A percentile compares a stretch with the other conserved stretches of the same genome.
Conservation (phyloP, 73 alveolate genomes). For the Paramecium biaurelia region DNA sequence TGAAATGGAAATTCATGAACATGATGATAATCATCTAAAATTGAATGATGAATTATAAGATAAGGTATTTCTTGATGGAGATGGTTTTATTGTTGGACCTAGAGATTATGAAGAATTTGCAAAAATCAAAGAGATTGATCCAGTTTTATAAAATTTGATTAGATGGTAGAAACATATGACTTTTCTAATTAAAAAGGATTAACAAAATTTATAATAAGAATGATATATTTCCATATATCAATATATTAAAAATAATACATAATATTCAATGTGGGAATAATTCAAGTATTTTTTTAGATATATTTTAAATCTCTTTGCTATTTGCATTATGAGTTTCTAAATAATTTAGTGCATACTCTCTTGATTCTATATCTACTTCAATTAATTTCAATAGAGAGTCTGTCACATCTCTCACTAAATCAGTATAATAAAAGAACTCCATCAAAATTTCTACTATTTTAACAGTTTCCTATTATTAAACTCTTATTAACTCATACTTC, state of each 20-base stretch:
- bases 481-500: slow-evolving; percentile 36
- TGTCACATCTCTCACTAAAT: slow-evolving; percentile 19
- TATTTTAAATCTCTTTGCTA: neutral
- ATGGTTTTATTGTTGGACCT: slow-evolving; percentile 51
- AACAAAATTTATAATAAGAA: neutral
- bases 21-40: slow-evolving; percentile 63
- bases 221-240: neutral
- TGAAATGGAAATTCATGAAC: slow-evolving; percentile 67
- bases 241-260: neutral
- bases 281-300: neutral
- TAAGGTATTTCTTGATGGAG: slow-evolving; percentile 58
- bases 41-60: slow-evolving; percentile 66
- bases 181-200: neutral
- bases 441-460: slow-evolving; percentile 24
- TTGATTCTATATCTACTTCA: neutral
- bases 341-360: neutral
- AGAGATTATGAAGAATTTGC: slow-evolving; percentile 45
- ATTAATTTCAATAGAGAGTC: neutral
- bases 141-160: neutral
- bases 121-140: slow-evolving; percentile 21
- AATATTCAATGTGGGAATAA: slow-evolving; percentile 16
- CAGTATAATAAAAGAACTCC: slow-evolving; percentile 33
- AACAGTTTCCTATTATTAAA: slow-evolving; percentile 27
- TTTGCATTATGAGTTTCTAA: neutral
- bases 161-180: slow-evolving; percentile 15